phyloP scores from a whole-genome alignment of 192 early-diverging fungal genomes.

The Dissophora globulifera region DNA sequence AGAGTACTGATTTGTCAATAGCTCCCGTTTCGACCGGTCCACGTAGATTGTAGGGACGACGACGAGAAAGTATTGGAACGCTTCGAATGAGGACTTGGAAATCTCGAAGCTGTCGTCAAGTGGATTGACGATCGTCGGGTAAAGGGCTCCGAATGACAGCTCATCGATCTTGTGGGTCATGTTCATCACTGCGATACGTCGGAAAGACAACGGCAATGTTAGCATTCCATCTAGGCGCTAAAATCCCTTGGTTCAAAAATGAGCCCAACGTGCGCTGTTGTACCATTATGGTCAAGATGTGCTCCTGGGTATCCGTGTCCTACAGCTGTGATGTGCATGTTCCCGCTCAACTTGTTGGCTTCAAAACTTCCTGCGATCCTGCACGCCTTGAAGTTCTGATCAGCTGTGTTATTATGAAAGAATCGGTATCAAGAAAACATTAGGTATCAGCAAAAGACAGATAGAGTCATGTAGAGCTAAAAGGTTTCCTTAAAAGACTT shows the following conservation, averaged over 20 bases:
- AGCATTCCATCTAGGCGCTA: not conserved
- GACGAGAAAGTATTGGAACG: slow-evolving; percentile 90
- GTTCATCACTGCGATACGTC: slow-evolving; percentile 74
- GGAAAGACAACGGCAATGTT: slow-evolving; percentile 7
- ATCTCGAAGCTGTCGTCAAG: slow-evolving; percentile 83
- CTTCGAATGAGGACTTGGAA: slow-evolving; percentile 69
- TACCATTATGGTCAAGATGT: slow-evolving; percentile 76
- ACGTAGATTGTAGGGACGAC: slow-evolving; percentile 65
- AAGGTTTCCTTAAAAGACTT: too few relatives aligned
- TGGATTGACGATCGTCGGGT: slow-evolving; percentile 89
- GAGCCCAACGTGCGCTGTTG: not conserved
- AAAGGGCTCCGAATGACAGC: slow-evolving; percentile 88
- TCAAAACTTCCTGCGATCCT: slow-evolving; percentile 75
- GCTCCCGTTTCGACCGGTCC: slow-evolving; percentile 60
- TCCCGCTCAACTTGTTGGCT: slow-evolving; percentile 86
- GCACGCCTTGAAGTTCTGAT: slow-evolving; percentile 70
- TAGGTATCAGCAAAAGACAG: not conserved
- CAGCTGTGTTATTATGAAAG: not conserved
- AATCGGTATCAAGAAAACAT: not conserved
- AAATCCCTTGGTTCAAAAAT: not conserved
- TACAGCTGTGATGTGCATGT: slow-evolving; percentile 89
- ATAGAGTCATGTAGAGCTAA: not conserved
- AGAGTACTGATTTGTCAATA: slow-evolving; percentile 95
- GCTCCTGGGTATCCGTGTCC: slow-evolving; percentile 87
- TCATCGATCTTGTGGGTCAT: slow-evolving; percentile 95